Base-by-base conservation (phyloP, 208 protist species). In the Naegleria fowleri region DNA sequence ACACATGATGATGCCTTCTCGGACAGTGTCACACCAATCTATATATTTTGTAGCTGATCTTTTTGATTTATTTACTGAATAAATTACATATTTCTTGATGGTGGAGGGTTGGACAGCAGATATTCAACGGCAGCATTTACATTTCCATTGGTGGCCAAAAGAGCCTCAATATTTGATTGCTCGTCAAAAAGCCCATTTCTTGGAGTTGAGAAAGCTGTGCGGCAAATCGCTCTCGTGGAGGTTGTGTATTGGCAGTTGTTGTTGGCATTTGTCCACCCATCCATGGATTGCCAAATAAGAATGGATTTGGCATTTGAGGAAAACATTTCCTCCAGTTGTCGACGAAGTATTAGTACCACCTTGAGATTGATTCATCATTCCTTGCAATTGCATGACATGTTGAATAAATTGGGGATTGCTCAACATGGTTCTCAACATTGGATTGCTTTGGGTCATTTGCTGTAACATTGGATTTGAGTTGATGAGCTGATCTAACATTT, bases 101-200 rank as follows among this genome's bases (percentile, higher is more conserved):
- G 67, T 59, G 6, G 85, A 86, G 86, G 86, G 43, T 90, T 90
- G 13, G 9, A 38, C 4, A 91, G 55, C 9, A 91, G 40, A 76
- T 83, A 88, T 51, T 91, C 90, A 85, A 91, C 33, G 33, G 90
- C 90, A 29, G 33, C 33, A 79, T 85, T 75, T 43, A 91, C 90
- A 85, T 91, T 91, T 51, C 90, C 90, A 22, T 51, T 76, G 16
- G 59, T 22, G 3, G 9, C 36, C 33, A 39, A 5, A 36, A 91
- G 33, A 51, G 90, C 90, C n/a, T n/a, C 19, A 58, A 91, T 91
- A 15, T 91, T 91, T 43, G 7, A 5, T 43, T 40, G n/a, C 13
- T 75, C 55, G 33, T 91, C 90, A 48, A 38, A 55, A 91, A 91
- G 7, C 90, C 90, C 90, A 91, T 91, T 36, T 79, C 90, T 36